These are phyloP conservation scores for Penicillium fimorum DNA, from an alignment of 495 filamentous ascomycete species.

Conservation along the genomic window DNA sequence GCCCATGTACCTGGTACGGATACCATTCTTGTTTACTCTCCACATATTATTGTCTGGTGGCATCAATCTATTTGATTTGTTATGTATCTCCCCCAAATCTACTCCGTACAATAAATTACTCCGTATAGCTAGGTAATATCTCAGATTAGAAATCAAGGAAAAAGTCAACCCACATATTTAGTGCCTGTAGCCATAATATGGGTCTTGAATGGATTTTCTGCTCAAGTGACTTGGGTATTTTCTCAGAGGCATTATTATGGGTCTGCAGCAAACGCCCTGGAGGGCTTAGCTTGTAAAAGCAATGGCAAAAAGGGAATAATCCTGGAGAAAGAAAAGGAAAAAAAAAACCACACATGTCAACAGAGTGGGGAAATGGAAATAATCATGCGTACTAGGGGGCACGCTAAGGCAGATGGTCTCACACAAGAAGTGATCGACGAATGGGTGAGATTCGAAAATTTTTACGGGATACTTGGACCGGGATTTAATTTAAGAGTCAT, in stretches of 20 bases:
- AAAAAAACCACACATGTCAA: slow-evolving; percentile 5
- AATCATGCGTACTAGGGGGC: slow-evolving; percentile 30
- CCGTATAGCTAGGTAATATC: too few species aligned
- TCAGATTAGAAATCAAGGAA: not conserved
- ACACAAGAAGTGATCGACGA: slow-evolving; percentile 37
- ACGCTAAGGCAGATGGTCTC: slow-evolving; percentile 32
- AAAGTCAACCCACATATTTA: slow-evolving; percentile 1
- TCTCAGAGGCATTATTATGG: not conserved
- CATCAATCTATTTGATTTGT: slow-evolving; percentile 12
- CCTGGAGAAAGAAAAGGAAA: slow-evolving; percentile 1
- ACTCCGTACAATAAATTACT: too few species aligned
- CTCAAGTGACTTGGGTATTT: slow-evolving; percentile 7
- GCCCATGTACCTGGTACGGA: not conserved
- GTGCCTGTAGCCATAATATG: not conserved
- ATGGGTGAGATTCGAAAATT: slow-evolving; percentile 27
- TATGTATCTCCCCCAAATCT: not conserved
- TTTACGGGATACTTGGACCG: not conserved
- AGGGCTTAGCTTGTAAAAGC: slow-evolving; percentile 16
- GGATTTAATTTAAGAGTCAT: not conserved
- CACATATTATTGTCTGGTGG: slow-evolving; percentile 10
- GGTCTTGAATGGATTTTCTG: not conserved
- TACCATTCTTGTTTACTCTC: not conserved
- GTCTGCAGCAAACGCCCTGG: slow-evolving; percentile 10
- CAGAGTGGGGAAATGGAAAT: slow-evolving; percentile 22
- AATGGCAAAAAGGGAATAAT: not conserved